Percentiles rank a stretch among this genome's conserved stretches.
Evolutionary conservation across 1,284 basidiomycete species (phyloP).

Genomic region (Laetiporus sulphureus): DNA sequence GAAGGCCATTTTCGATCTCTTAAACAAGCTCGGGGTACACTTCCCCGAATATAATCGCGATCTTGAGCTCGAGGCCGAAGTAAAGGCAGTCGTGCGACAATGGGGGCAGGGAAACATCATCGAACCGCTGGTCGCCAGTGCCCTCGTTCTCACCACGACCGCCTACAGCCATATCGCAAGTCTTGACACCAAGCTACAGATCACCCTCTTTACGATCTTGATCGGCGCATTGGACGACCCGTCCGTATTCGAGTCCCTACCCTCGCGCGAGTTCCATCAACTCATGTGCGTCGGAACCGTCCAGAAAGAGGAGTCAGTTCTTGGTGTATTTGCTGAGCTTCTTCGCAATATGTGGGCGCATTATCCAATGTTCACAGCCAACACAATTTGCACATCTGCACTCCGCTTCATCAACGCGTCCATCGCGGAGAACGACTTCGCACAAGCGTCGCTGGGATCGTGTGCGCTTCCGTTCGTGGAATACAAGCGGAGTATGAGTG

Average conservation of each 20-base stretch:
- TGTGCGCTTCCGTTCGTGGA: constrained; percentile 9
- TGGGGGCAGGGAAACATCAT: constrained; percentile 7
- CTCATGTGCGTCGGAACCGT: constrained; percentile 9
- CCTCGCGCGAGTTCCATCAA: constrained; percentile 10
- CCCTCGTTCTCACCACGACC: constrained; percentile 9
- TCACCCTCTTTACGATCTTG: constrained; percentile 14
- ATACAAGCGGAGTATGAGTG: constrained; percentile 11
- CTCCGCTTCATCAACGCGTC: constrained; percentile 13
- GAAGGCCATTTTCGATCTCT: constrained; percentile 2
- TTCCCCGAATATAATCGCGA: constrained; percentile 6
- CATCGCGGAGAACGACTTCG: constrained; percentile 12
- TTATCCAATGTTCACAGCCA: constrained; percentile 12
- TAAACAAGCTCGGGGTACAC: constrained; percentile 1
- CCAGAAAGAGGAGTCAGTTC: constrained; percentile 12
- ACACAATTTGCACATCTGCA: constrained; percentile 11
- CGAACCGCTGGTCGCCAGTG: constrained; percentile 5
- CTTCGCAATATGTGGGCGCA: constrained; percentile 10
- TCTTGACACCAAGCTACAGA: constrained; percentile 11
- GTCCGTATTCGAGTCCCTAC: constrained; percentile 8
- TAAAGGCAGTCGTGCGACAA: constrained; percentile 2
- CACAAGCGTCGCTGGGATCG: not conserved
- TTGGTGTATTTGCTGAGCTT: constrained; percentile 10
- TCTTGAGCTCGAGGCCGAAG: constrained; percentile 5
- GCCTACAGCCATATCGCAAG: constrained; percentile 12
- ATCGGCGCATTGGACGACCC: constrained; percentile 12